Evolutionary conservation across 306 rosid genomes (phyloP), one percentile per base, ranked within the genome.

Genomic region (Phaseolus lunatus): DNA sequence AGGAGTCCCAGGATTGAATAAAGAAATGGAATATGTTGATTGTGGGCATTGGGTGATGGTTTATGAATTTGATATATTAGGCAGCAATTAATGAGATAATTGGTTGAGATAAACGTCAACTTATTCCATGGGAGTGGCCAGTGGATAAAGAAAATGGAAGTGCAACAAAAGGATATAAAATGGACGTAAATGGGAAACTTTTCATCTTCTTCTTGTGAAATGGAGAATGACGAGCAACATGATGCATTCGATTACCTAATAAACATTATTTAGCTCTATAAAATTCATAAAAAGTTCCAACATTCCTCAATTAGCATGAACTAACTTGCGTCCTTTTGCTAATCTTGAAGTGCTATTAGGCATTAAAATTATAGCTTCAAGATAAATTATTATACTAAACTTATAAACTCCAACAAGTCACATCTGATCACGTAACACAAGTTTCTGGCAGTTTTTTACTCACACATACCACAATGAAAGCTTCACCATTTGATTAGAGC

Each of bases 201-300:
- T 74, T 78, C 71, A 73, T 81, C 54, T 71, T 62, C 27, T 64
- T 33, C 0, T n/a, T 13, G 5, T 63, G 26, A 47, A 85, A 57
- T 82, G 86, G 84, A 76, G 33, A 12, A 76, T 85, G 88, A 82
- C 86, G 79, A 75, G 63, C 49, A 23, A 22, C 65, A 54, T 79
- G 86, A 85, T 82, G 78, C 24, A 82, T 48, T 27, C 19, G 71
- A 76, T 75, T 78, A 75, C 81, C 75, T 81, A 61, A 62, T 53
- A 37, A 48, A 11, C 75, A 78, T 82, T 61, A 61, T 3, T 29
- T 77, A 63, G 63, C 43, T 48, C 2, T 49, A 20, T 80, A 18
- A 77, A 80, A 76, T 35, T 41, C 7, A 20, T 43, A 41, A 67
- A 74, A 61, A 44, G 79, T 47, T 41, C 49, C 68, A 79, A 76